Evolutionary conservation across 495 filamentous ascomycete genomes (phyloP).

Genomic region (Neurospora sp.): DNA sequence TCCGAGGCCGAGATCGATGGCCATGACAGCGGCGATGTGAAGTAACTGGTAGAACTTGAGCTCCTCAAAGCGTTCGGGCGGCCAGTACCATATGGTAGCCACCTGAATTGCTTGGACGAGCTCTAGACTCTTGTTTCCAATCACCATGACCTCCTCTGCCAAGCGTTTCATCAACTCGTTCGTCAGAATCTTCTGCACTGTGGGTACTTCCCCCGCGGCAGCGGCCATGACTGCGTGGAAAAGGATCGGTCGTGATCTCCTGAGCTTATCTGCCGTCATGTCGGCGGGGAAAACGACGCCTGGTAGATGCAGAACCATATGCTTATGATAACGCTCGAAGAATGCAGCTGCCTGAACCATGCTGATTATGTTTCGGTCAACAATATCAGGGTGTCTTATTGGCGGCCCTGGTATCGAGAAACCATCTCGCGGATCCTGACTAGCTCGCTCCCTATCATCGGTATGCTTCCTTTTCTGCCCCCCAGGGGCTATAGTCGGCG

Average conservation of each 20-base stretch:
- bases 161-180: slow-evolving; percentile 63
- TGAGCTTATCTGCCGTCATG: slow-evolving; percentile 56
- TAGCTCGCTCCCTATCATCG: slow-evolving; percentile 15
- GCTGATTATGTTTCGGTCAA: slow-evolving; percentile 59
- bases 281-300: slow-evolving; percentile 63
- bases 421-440: slow-evolving; percentile 7
- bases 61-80: slow-evolving; percentile 74
- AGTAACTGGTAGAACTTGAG: slow-evolving; percentile 85
- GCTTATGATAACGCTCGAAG: slow-evolving; percentile 57
- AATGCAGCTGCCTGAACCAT: slow-evolving; percentile 50
- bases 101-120: slow-evolving; percentile 73
- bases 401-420: slow-evolving; percentile 4
- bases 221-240: slow-evolving; percentile 74
- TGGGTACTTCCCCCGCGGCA: slow-evolving; percentile 50
- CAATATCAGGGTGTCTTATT: slow-evolving; percentile 48
- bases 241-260: slow-evolving; percentile 62
- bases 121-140: slow-evolving; percentile 76
- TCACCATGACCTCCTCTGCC: slow-evolving; percentile 62
- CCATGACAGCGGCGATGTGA: slow-evolving; percentile 75
- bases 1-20: slow-evolving; percentile 78
- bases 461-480: slow-evolving; percentile 40
- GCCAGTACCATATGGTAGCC: slow-evolving; percentile 68
- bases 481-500: slow-evolving; percentile 25
- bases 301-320: slow-evolving; percentile 65
- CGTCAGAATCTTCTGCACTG: slow-evolving; percentile 49